Conservation (phyloP, 1,284 basidiomycete genomes). For the Pisolithus thermaeus region DNA sequence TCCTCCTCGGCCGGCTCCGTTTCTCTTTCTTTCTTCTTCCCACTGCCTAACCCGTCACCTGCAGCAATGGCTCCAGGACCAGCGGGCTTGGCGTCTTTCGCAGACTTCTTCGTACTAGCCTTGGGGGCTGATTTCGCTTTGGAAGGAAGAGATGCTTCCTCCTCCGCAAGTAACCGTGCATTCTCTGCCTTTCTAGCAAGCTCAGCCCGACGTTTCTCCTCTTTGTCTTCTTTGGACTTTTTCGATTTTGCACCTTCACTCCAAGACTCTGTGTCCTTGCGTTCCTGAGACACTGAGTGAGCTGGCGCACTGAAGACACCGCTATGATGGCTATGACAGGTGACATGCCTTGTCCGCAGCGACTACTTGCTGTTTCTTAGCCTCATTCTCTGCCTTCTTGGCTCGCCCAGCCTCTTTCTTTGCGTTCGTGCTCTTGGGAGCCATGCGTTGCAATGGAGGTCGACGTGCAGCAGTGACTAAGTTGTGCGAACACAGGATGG, state of each 20-base stretch:
- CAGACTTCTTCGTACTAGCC: conserved; percentile 53
- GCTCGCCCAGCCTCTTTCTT: conserved; percentile 87
- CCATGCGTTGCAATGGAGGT: conserved; percentile 41
- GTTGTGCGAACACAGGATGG: conserved; percentile 3
- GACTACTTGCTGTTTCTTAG: conserved; percentile 62
- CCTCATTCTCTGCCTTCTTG: conserved; percentile 91
- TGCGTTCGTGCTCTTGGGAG: conserved; percentile 81
- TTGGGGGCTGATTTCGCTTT: conserved; percentile 68
- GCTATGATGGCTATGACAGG: conserved; percentile 1
- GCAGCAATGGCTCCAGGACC: conserved; percentile 76
- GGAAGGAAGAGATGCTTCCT: conserved; percentile 65
- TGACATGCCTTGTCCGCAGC: conserved; percentile 51
- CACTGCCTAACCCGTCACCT: conserved; percentile 42
- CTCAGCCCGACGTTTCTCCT: conserved; percentile 70
- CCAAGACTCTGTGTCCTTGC: conserved; percentile 79
- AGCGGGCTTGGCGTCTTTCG: conserved; percentile 49
- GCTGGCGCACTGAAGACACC: conserved; percentile 1
- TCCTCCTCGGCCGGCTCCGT: conserved; percentile 45
- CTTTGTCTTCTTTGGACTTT: conserved; percentile 63
- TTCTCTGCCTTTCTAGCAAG: conserved; percentile 73
- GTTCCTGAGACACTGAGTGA: conserved; percentile 45
- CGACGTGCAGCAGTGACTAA: not conserved
- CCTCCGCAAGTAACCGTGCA: conserved; percentile 75
- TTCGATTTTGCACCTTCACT: conserved; percentile 62
- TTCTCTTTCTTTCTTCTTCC: conserved; percentile 22